Percentiles rank a stretch among this genome's conserved stretches.
These are phyloP conservation scores for Porcisia hertigi DNA, from an alignment of 208 protist genomes.

Conservation along the genomic window DNA sequence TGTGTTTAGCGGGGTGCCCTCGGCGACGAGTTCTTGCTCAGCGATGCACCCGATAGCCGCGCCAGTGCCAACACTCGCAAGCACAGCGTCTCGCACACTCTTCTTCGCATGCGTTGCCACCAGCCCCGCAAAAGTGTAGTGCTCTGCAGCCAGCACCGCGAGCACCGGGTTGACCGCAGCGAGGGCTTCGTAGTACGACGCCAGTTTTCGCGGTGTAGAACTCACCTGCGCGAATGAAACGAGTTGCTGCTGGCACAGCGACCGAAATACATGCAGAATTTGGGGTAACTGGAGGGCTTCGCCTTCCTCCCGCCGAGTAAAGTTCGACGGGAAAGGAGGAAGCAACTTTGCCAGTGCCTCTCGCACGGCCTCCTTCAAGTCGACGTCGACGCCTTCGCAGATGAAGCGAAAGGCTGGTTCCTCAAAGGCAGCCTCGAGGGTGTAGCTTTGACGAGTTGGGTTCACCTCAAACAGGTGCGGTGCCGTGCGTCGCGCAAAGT, in stretches of 20 bases:
- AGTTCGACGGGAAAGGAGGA: constrained; percentile 52
- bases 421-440: constrained; percentile 86
- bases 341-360: constrained; percentile 53
- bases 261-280: constrained; percentile 62
- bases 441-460: constrained; percentile 54
- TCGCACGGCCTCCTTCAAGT: constrained; percentile 84
- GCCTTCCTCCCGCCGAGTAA: constrained; percentile 37
- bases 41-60: constrained; percentile 67
- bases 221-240: constrained; percentile 83
- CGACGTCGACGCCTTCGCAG: constrained; percentile 82
- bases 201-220: constrained; percentile 70
- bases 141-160: constrained; percentile 73
- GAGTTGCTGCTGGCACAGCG: constrained; percentile 52
- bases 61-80: constrained; percentile 68
- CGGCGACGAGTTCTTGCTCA: constrained; percentile 72
- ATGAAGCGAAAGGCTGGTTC: constrained; percentile 85
- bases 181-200: constrained; percentile 76
- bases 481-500: constrained; percentile 29
- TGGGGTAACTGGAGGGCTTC: constrained; percentile 15
- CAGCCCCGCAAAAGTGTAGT: constrained; percentile 85
- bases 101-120: constrained; percentile 69
- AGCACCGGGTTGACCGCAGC: constrained; percentile 65
- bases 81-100: constrained; percentile 40
- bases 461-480: constrained; percentile 41
- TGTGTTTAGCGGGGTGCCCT: constrained; percentile 78